These are phyloP conservation scores for Talaromyces atroroseus DNA, from an alignment of 2,329 filamentous ascomycete genomes.

Conservation along the genomic window DNA sequence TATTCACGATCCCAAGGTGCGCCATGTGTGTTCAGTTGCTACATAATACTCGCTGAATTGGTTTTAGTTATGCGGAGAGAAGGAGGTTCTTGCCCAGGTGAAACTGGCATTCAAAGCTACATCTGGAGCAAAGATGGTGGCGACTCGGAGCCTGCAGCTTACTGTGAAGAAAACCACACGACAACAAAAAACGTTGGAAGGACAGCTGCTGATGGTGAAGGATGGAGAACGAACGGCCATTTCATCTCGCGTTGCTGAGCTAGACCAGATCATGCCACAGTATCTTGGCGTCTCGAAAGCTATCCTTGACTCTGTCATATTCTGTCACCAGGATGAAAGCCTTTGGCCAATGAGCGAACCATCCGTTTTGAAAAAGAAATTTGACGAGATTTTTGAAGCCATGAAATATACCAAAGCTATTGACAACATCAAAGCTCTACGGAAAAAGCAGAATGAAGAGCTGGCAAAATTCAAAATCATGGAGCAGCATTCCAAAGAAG, in stretches of 20 bases:
- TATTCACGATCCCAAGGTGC: constrained; percentile 89
- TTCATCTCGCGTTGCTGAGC: constrained; percentile 73
- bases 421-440: constrained; percentile 81
- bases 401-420: constrained; percentile 96
- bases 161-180: constrained; percentile 75
- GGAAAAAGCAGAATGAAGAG: constrained; percentile 75
- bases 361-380: constrained; percentile 77
- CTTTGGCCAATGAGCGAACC: constrained; percentile 95
- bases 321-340: constrained; percentile 97
- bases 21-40: background rate
- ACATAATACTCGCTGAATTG: constrained; percentile 7
- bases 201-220: constrained; percentile 66
- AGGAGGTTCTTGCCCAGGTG: constrained; percentile 84
- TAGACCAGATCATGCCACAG: constrained; percentile 77
- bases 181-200: constrained; percentile 78
- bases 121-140: constrained; percentile 72
- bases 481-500: constrained; percentile 70
- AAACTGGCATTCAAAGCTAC: constrained; percentile 81
- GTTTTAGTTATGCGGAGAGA: constrained; percentile 66
- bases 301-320: constrained; percentile 90
- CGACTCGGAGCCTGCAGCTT: constrained; percentile 77
- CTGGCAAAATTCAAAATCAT: constrained; percentile 67
- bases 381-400: constrained; percentile 97
- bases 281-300: constrained; percentile 85
- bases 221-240: constrained; percentile 74